phyloP scores from a whole-genome alignment of 2,329 filamentous ascomycete genomes.

The Alternaria arborescens region DNA sequence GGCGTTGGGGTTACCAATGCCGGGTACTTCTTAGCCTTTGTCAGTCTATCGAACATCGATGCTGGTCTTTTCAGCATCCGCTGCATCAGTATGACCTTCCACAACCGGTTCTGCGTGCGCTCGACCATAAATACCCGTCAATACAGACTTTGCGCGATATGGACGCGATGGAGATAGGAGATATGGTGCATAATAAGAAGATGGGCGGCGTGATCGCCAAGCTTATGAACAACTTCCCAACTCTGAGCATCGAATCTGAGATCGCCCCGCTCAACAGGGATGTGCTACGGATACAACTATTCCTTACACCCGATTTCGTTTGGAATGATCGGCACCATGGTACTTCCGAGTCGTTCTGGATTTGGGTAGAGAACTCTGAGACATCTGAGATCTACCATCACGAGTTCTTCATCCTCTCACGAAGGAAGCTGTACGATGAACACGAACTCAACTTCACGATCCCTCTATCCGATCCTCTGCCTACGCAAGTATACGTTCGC shows the following conservation, averaged over 20 bases:
- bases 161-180: slow-evolving; percentile 89
- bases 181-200: slow-evolving; percentile 86
- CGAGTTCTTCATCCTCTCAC: slow-evolving; percentile 92
- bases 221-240: slow-evolving; percentile 90
- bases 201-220: slow-evolving; percentile 85
- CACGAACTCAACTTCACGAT: slow-evolving; percentile 99
- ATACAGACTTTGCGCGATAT: slow-evolving; percentile 91
- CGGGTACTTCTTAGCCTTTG: slow-evolving; percentile 88
- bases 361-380: slow-evolving; percentile 99
- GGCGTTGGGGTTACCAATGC: slow-evolving; percentile 95
- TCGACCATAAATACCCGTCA: slow-evolving; percentile 82
- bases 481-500: slow-evolving; percentile 94
- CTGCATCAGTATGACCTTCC: slow-evolving; percentile 94
- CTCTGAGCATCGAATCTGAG: slow-evolving; percentile 87
- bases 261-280: slow-evolving; percentile 96
- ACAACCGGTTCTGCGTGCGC: slow-evolving; percentile 79
- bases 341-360: slow-evolving; percentile 94
- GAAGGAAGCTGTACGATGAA: slow-evolving; percentile 91
- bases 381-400: slow-evolving; percentile 98
- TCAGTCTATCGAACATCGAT: slow-evolving; percentile 95
- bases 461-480: slow-evolving; percentile 88
- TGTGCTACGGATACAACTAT: slow-evolving; percentile 89
- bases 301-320: slow-evolving; percentile 84
- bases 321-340: slow-evolving; percentile 97
- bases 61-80: slow-evolving; percentile 95